Evolutionary conservation across 2,329 filamentous ascomycete species (phyloP).

Genomic region (Davidsoniella eucalypti): DNA sequence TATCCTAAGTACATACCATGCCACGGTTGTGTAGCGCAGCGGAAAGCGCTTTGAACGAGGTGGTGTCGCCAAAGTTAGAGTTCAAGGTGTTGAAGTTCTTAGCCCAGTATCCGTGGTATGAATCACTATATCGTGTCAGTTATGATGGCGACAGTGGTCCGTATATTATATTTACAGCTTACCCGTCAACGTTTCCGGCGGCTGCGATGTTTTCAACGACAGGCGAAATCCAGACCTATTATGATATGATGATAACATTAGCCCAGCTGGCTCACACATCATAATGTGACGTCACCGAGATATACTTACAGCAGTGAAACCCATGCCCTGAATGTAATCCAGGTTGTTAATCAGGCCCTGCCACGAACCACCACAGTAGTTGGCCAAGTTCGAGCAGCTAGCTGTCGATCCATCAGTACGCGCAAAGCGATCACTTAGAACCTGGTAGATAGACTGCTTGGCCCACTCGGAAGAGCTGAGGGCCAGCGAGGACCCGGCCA

Average conservation of each 20-base stretch:
- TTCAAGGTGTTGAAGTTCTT: constrained; percentile 27
- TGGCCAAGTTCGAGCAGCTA: constrained; percentile 17
- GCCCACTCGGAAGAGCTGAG: constrained; percentile 22
- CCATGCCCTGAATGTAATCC: constrained; percentile 34
- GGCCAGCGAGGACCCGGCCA: constrained; percentile 12
- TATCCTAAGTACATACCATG: constrained; percentile 24
- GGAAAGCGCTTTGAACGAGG: constrained; percentile 31
- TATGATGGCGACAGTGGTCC: neutral
- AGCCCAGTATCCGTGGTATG: constrained; percentile 27
- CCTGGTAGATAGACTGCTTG: constrained; percentile 28
- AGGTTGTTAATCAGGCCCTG: constrained; percentile 30
- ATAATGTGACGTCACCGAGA: neutral
- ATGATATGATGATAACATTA: neutral
- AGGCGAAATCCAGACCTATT: constrained; percentile 27
- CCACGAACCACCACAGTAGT: constrained; percentile 36
- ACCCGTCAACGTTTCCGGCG: constrained; percentile 16
- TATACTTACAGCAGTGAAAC: constrained; percentile 22
- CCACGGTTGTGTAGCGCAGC: constrained; percentile 30
- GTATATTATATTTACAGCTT: neutral
- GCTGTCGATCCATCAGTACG: constrained; percentile 23
- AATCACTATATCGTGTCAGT: constrained; percentile 16
- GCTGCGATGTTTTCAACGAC: constrained; percentile 25
- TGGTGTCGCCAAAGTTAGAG: constrained; percentile 29
- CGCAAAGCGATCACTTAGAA: constrained; percentile 28
- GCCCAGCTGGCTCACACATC: neutral